phyloP scores from a whole-genome alignment of 164 flowering plant species.

The Stephania japonica region DNA sequence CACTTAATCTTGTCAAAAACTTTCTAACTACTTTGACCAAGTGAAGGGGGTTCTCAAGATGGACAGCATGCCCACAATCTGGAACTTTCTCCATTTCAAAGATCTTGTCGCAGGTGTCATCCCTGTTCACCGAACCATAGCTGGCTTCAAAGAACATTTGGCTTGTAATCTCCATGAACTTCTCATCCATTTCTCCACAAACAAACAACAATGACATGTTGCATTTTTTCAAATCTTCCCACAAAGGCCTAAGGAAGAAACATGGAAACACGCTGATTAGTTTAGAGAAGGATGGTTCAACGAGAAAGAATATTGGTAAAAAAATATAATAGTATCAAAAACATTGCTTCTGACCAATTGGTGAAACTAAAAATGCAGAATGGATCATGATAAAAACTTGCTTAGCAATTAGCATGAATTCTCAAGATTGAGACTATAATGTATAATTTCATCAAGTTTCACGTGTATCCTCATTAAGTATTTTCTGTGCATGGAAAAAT shows the following conservation, averaged over 20 bases:
- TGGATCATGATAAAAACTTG: background rate
- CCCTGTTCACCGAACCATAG: background rate
- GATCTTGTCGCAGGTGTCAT: slow-evolving; percentile 6
- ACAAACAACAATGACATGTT: slow-evolving; percentile 49
- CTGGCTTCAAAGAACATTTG: slow-evolving; percentile 40
- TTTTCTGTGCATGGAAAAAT: background rate
- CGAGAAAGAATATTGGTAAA: background rate
- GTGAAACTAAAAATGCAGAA: background rate
- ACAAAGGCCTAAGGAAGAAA: slow-evolving; percentile 46
- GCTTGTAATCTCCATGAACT: slow-evolving; percentile 58
- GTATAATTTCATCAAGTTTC: background rate
- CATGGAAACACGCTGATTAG: background rate
- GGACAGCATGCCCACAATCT: slow-evolving; percentile 83
- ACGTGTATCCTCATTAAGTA: background rate
- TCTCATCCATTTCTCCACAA: slow-evolving; percentile 73
- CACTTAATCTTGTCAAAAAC: slow-evolving; percentile 29
- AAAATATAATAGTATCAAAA: background rate
- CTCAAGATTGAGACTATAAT: background rate
- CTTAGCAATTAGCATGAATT: background rate
- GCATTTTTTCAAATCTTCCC: slow-evolving; percentile 75
- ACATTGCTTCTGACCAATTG: background rate
- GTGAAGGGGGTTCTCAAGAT: slow-evolving; percentile 77
- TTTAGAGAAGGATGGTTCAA: background rate
- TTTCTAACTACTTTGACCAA: slow-evolving; percentile 43
- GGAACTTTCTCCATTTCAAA: slow-evolving; percentile 50